phyloP scores from a whole-genome alignment of 768 basidiomycete genomes.

The Xerocomellus amylosporus region DNA sequence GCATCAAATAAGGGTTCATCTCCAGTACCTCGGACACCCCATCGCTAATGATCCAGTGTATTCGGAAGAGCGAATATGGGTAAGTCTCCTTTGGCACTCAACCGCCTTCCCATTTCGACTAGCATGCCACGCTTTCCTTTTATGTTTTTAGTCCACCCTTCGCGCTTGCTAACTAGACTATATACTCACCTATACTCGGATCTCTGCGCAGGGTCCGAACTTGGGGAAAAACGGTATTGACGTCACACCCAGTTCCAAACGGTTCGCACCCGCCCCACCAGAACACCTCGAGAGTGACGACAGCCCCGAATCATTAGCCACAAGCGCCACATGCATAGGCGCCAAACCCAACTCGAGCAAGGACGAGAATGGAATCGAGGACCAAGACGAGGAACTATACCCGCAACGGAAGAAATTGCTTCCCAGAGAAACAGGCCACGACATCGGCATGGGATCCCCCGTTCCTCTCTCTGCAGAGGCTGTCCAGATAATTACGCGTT shows the following conservation, averaged over 20 bases:
- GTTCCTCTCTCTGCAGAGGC: conserved; percentile 76
- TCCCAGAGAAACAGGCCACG: conserved; percentile 82
- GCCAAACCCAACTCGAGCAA: neutral
- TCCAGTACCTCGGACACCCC: conserved; percentile 90
- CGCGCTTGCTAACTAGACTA: neutral
- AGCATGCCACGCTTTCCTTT: neutral
- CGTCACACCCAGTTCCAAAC: conserved; percentile 61
- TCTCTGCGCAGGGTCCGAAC: conserved; percentile 52
- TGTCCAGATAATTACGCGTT: conserved; percentile 69
- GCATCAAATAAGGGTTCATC: conserved; percentile 95
- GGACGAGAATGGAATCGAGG: neutral
- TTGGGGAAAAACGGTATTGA: conserved; percentile 83
- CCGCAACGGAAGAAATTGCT: conserved; percentile 47
- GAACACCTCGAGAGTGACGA: conserved; percentile 34
- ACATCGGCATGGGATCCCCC: conserved; percentile 86
- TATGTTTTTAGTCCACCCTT: neutral
- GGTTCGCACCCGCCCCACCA: conserved; percentile 58
- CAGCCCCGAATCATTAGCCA: conserved; percentile 46
- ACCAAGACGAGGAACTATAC: neutral
- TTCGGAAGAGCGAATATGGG: conserved; percentile 77
- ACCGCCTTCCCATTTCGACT: neutral
- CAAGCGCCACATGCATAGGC: neutral
- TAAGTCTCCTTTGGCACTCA: conserved; percentile 25
- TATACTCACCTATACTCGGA: conserved; percentile 1
- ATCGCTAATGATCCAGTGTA: conserved; percentile 97